Percentiles rank a stretch among this genome's conserved stretches.
phyloP scores from a whole-genome alignment of 257 asterid genomes.

The Coffea canephora region DNA sequence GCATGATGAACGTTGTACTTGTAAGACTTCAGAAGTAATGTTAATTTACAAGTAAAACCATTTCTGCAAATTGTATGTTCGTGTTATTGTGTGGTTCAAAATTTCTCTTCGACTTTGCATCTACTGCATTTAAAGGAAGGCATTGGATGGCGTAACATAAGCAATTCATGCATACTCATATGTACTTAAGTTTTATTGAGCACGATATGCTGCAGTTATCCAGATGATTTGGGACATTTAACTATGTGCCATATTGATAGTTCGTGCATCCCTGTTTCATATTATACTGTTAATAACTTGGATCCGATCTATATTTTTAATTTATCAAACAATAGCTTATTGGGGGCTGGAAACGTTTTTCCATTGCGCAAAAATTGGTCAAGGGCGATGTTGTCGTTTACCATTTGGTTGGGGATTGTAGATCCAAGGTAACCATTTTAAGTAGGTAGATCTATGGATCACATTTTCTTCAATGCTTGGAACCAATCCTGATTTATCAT shows the following conservation, averaged over 20 bases:
- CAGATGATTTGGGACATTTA: neutral
- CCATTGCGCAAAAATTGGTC: constrained; percentile 42
- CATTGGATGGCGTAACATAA: neutral
- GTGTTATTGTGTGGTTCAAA: no score
- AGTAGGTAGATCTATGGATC: neutral
- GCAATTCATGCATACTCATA: neutral
- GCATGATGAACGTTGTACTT: no score
- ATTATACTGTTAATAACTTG: neutral
- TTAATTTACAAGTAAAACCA: no score
- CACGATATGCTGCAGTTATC: neutral
- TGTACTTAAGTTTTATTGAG: neutral
- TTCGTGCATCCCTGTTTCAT: neutral
- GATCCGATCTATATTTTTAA: neutral
- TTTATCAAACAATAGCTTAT: neutral
- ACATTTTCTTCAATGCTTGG: neutral
- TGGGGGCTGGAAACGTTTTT: constrained; percentile 68
- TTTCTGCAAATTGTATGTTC: no score
- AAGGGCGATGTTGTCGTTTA: constrained; percentile 31
- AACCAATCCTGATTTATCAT: neutral
- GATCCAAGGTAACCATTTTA: constrained; percentile 16
- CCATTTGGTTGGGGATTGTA: constrained; percentile 1
- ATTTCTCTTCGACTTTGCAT: no score
- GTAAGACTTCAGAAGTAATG: no score
- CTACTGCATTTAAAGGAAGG: no score
- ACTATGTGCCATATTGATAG: neutral